These are phyloP conservation scores for Talaromyces verruculosus DNA, from an alignment of 2,329 filamentous ascomycete species.

Conservation along the genomic window DNA sequence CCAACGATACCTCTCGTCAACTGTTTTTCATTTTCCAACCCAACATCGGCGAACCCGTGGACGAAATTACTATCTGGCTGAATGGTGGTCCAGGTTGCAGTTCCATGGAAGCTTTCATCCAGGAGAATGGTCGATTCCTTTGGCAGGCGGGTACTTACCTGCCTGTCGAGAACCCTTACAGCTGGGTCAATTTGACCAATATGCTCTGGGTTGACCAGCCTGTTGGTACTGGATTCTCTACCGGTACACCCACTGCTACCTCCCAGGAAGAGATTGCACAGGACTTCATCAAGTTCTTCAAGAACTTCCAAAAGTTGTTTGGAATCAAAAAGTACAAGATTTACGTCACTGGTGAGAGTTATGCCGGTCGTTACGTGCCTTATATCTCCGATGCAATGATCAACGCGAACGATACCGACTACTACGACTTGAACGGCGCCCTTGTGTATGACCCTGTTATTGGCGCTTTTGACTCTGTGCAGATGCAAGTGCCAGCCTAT, in stretches of 20 bases:
- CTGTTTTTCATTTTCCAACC: conserved; percentile 55
- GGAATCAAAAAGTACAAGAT: conserved; percentile 66
- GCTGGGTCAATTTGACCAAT: conserved; percentile 75
- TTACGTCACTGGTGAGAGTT: conserved; percentile 73
- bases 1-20: conserved; percentile 43
- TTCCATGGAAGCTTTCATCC: conserved; percentile 67
- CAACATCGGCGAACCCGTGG: conserved; percentile 43
- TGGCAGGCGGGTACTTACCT: conserved; percentile 69
- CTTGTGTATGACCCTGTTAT: conserved; percentile 72
- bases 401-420: conserved; percentile 63
- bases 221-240: conserved; percentile 66
- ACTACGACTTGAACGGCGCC: conserved; percentile 63
- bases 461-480: conserved; percentile 36
- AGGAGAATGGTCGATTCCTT: conserved; percentile 73
- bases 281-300: conserved; percentile 76
- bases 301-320: conserved; percentile 73
- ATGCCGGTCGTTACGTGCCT: conserved; percentile 68
- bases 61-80: conserved; percentile 46
- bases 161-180: conserved; percentile 66
- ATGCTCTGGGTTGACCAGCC: conserved; percentile 62
- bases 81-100: conserved; percentile 59
- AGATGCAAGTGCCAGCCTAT: conserved; percentile 39
- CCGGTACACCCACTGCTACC: conserved; percentile 63
- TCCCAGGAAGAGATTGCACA: conserved; percentile 66
- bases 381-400: conserved; percentile 76